A percentile compares a stretch with the other conserved stretches of the same genome.
Conservation (phyloP, 1,284 basidiomycete genomes). For the Moniliella sp. region DNA sequence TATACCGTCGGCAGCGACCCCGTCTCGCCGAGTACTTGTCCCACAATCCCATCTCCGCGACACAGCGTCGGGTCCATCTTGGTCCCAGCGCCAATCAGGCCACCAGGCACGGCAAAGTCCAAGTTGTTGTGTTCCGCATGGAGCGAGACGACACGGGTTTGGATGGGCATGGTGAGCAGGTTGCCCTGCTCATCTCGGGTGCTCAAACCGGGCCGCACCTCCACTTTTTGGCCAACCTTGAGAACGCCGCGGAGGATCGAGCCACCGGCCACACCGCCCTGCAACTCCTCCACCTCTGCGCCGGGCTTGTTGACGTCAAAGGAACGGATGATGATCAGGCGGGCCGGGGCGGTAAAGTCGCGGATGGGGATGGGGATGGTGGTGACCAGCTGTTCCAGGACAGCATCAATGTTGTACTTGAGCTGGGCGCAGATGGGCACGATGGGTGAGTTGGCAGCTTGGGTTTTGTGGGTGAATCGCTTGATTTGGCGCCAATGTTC, state of each 20-base stretch:
- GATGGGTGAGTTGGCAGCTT: constrained; percentile 86
- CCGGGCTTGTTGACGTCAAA: constrained; percentile 99
- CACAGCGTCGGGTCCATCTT: constrained; percentile 88
- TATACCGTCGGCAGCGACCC: constrained; percentile 82
- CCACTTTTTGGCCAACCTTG: constrained; percentile 71
- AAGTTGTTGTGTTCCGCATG: constrained; percentile 85
- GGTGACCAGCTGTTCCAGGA: constrained; percentile 95
- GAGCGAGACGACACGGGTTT: constrained; percentile 68
- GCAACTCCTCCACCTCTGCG: constrained; percentile 82
- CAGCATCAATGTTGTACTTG: constrained; percentile 98
- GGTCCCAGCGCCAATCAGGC: constrained; percentile 91
- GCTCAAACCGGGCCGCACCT: constrained; percentile 88
- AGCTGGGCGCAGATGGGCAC: constrained; percentile 95
- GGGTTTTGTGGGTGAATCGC: constrained; percentile 44
- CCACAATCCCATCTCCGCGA: constrained; percentile 82
- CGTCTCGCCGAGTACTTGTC: constrained; percentile 80
- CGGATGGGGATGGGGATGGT: constrained; percentile 79
- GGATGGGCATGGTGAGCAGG: constrained; percentile 78
- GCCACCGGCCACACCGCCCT: constrained; percentile 95
- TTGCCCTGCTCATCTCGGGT: constrained; percentile 79
- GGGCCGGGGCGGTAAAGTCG: constrained; percentile 72
- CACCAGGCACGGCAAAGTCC: constrained; percentile 85
- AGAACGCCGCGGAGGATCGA: constrained; percentile 83
- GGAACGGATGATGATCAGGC: constrained; percentile 93
- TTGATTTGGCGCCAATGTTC: constrained; percentile 31